Percentiles rank a stretch among this genome's conserved stretches.
These are phyloP conservation scores for Emergomyces orientalis DNA, from an alignment of 2,329 filamentous ascomycete genomes.

Conservation along the genomic window DNA sequence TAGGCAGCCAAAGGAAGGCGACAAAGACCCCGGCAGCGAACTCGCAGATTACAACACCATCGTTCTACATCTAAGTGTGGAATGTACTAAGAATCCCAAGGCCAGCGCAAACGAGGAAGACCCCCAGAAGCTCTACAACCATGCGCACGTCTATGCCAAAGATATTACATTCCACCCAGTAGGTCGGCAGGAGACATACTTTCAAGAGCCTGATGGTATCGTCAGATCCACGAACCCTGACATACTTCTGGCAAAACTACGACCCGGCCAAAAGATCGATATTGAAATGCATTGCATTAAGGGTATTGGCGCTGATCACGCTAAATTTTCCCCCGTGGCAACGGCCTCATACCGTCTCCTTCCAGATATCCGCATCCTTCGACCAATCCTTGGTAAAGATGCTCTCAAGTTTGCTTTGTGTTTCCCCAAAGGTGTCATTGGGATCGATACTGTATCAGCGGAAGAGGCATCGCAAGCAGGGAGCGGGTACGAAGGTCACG, in stretches of 20 bases:
- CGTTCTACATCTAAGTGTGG: constrained; percentile 63
- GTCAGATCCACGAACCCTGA: constrained; percentile 79
- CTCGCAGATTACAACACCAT: constrained; percentile 79
- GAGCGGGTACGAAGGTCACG: constrained; percentile 61
- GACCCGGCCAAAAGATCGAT: constrained; percentile 78
- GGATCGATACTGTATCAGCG: constrained; percentile 59
- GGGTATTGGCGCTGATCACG: constrained; percentile 85
- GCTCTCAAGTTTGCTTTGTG: constrained; percentile 83
- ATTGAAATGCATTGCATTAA: constrained; percentile 90
- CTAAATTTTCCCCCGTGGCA: constrained; percentile 94
- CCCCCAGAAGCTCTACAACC: constrained; percentile 72
- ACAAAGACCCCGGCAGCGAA: constrained; percentile 42
- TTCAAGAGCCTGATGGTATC: constrained; percentile 47
- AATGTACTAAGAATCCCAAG: constrained; percentile 69
- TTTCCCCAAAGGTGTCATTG: constrained; percentile 84
- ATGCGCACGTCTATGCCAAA: constrained; percentile 72
- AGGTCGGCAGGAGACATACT: constrained; percentile 62
- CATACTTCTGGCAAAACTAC: constrained; percentile 87
- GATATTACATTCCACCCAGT: constrained; percentile 69
- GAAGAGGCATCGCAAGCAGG: constrained; percentile 53
- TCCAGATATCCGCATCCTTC: constrained; percentile 73
- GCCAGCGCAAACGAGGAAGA: constrained; percentile 66
- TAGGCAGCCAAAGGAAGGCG: constrained; percentile 59
- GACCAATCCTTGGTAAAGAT: constrained; percentile 76
- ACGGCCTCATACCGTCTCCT: constrained; percentile 88